Percentiles rank a stretch among this genome's conserved stretches.
Conservation (phyloP, 306 rosid genomes). For the Trifolium subterraneum region DNA sequence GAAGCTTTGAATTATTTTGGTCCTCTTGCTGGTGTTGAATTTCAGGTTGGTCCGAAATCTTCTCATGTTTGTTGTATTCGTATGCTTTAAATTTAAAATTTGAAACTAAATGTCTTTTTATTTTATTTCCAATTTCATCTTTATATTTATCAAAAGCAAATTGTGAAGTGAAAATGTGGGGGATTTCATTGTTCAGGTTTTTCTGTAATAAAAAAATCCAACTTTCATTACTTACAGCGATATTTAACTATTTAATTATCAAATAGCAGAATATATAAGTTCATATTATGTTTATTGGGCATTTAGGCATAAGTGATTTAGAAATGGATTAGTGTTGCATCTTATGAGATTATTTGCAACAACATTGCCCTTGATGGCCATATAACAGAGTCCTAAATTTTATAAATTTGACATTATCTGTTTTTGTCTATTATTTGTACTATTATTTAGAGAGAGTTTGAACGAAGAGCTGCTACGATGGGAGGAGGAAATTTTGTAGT, state of each 20-base stretch:
- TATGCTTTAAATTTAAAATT: constrained; percentile 27
- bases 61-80: constrained; percentile 7
- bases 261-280: constrained; percentile 21
- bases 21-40: constrained; percentile 90
- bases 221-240: constrained; percentile 7
- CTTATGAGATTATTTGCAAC: constrained; percentile 7
- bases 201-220: constrained; percentile 3
- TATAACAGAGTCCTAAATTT: neutral
- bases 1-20: constrained; percentile 69
- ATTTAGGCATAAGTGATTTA: neutral
- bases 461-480: constrained; percentile 79
- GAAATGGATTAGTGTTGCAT: constrained; percentile 25
- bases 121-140: constrained; percentile 20
- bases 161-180: constrained; percentile 11
- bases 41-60: constrained; percentile 63
- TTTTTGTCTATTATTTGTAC: constrained; percentile 37
- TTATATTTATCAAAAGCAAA: constrained; percentile 31
- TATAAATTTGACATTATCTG: constrained; percentile 13
- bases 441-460: constrained; percentile 71
- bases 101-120: neutral
- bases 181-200: constrained; percentile 29
- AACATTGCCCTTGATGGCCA: constrained; percentile 20
- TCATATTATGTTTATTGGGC: neutral
- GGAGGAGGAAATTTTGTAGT: constrained; percentile 92
- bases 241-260: constrained; percentile 24